Conservation (phyloP, 176 grass and related monocot genomes). For the Areca catechu region DNA sequence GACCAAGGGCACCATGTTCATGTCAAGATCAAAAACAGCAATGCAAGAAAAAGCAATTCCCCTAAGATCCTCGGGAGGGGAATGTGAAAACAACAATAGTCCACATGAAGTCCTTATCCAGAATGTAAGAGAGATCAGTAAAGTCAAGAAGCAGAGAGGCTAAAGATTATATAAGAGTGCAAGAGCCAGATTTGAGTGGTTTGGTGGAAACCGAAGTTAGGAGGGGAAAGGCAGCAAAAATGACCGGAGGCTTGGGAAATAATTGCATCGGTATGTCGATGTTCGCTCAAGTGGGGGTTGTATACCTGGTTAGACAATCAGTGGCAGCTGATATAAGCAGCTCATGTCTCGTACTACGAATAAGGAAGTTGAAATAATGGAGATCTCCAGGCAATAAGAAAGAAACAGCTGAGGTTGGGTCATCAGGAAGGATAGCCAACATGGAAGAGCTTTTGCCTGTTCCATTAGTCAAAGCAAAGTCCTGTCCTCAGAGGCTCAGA, state of each 20-base stretch:
- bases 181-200: no score
- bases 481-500: neutral
- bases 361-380: no score
- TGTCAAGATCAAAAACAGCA: neutral
- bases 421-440: neutral
- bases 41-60: neutral
- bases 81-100: neutral
- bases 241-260: no score
- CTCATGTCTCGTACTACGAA: no score
- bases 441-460: neutral
- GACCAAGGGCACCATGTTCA: neutral
- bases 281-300: no score
- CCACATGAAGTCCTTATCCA: neutral
- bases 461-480: neutral
- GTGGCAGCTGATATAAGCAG: no score
- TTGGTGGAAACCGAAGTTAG: no score
- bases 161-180: no score
- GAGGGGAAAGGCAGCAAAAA: no score
- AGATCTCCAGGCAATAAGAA: neutral
- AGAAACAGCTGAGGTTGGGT: neutral
- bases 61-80: neutral
- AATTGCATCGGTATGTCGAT: no score
- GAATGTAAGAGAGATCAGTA: neutral
- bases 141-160: neutral
- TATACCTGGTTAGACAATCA: no score